Percentiles rank a stretch among this genome's conserved stretches.
phyloP scores from a whole-genome alignment of 805 yeast species.

The Hanseniaspora jakobsenii region DNA sequence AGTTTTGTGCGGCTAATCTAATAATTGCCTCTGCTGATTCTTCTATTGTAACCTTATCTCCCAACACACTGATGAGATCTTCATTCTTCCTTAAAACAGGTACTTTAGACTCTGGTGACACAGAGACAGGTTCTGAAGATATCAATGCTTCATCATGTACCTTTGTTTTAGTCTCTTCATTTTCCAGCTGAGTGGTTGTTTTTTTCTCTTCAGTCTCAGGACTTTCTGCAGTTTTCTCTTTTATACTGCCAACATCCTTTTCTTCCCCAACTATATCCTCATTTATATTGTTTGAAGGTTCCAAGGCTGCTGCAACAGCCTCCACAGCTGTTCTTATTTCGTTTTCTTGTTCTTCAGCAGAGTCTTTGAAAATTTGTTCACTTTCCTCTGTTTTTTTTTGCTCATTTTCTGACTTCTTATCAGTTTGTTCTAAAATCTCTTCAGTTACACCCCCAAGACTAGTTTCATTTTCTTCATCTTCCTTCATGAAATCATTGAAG shows the following conservation, averaged over 20 bases:
- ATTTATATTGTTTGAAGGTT: not conserved
- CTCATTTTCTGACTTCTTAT: not conserved
- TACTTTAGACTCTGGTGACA: no score
- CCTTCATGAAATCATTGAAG: constrained; percentile 14
- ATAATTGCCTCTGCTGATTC: constrained; percentile 1
- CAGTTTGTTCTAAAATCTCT: not conserved
- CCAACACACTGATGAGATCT: constrained; percentile 1
- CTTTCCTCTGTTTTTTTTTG: not conserved
- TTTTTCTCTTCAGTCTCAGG: not conserved
- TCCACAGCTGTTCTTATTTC: not conserved
- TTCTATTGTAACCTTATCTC: constrained; percentile 1
- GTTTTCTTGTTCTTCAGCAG: not conserved
- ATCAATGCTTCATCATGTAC: no score
- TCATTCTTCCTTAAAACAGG: not conserved
- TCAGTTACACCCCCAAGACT: not conserved
- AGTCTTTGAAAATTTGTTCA: not conserved
- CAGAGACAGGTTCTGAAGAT: no score
- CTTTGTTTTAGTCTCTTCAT: not conserved
- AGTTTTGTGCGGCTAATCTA: not conserved
- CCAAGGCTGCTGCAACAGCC: constrained; percentile 1
- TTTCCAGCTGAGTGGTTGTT: not conserved
- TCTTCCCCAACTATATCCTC: no score
- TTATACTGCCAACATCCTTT: no score
- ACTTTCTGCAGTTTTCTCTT: not conserved
- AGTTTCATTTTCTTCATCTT: constrained; percentile 12